Evolutionary conservation across 352 stramenopile genomes (phyloP).

Genomic region (Pythium insidiosum): DNA sequence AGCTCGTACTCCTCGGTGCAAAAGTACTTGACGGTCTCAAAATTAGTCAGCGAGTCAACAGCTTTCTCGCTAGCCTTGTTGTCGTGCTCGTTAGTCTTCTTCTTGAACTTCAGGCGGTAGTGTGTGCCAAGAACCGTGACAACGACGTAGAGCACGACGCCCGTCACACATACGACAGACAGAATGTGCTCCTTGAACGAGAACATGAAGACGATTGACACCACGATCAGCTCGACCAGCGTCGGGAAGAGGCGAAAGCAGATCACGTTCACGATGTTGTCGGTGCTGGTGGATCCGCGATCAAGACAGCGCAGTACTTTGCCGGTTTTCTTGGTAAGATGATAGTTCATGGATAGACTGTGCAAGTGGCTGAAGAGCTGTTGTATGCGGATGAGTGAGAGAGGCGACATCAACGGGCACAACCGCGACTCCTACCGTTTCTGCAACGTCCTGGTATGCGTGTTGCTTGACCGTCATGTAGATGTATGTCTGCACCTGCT

Average conservation of each 20-base stretch:
- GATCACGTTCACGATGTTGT: slow-evolving; percentile 95
- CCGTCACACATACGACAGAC: slow-evolving; percentile 79
- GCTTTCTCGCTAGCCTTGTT: slow-evolving; percentile 95
- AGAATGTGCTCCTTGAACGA: slow-evolving; percentile 91
- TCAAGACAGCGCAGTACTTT: slow-evolving; percentile 92
- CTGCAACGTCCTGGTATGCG: slow-evolving; percentile 93
- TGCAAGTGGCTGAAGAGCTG: slow-evolving; percentile 93
- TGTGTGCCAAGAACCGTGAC: slow-evolving; percentile 82
- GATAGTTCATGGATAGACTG: slow-evolving; percentile 94
- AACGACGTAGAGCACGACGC: slow-evolving; percentile 90
- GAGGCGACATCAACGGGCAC: not conserved
- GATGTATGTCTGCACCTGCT: slow-evolving; percentile 91
- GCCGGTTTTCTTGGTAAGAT: slow-evolving; percentile 95
- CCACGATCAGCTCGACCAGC: slow-evolving; percentile 92
- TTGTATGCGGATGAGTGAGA: not conserved
- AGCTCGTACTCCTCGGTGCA: slow-evolving; percentile 91
- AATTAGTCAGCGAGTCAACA: slow-evolving; percentile 96
- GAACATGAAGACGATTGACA: slow-evolving; percentile 81
- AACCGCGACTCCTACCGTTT: slow-evolving; percentile 61
- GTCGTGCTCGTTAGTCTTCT: slow-evolving; percentile 90
- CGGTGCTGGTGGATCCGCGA: slow-evolving; percentile 74
- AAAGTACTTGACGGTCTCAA: slow-evolving; percentile 97
- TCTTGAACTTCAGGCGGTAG: slow-evolving; percentile 84
- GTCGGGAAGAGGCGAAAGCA: slow-evolving; percentile 95
- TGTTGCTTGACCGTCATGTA: slow-evolving; percentile 94